These are phyloP conservation scores for Globisporangium alternatum DNA, from an alignment of 352 stramenopile species.

Conservation along the genomic window DNA sequence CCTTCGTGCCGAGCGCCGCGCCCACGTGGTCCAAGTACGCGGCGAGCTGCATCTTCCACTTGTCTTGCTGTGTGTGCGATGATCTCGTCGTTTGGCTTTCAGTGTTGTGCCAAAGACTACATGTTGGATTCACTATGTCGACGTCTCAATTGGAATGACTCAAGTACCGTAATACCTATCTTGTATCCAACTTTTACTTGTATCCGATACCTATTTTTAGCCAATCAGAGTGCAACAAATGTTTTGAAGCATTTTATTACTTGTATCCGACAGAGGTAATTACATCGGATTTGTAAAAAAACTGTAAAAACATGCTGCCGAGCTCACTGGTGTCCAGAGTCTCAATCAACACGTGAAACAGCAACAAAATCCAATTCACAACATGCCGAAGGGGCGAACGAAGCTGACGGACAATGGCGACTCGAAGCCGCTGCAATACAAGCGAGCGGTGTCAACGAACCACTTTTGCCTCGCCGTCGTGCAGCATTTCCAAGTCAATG, in stretches of 20 bases:
- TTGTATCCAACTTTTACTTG: background rate
- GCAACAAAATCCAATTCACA: background rate
- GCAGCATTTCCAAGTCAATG: background rate
- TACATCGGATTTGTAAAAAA: too few species aligned
- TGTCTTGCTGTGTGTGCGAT: background rate
- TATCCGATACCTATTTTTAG: background rate
- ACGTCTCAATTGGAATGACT: background rate
- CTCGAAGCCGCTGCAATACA: background rate
- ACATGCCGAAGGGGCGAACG: background rate
- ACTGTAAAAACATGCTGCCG: background rate
- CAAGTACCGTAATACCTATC: background rate
- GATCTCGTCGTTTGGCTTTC: background rate
- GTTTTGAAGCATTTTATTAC: slow-evolving; percentile 3
- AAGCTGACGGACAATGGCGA: background rate
- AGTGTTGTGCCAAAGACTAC: background rate
- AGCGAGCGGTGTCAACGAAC: background rate
- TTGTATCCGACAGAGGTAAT: background rate
- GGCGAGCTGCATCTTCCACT: slow-evolving; percentile 45
- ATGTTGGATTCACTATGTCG: background rate
- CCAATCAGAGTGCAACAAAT: background rate
- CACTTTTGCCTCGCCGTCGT: background rate
- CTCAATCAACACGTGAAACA: background rate
- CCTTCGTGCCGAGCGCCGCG: slow-evolving; percentile 41
- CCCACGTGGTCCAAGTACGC: slow-evolving; percentile 62
- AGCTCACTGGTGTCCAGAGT: background rate